Percentiles rank a stretch among this genome's conserved stretches.
Evolutionary conservation across 306 rosid species (phyloP).

Genomic region (Elaeagnus macrophylla): DNA sequence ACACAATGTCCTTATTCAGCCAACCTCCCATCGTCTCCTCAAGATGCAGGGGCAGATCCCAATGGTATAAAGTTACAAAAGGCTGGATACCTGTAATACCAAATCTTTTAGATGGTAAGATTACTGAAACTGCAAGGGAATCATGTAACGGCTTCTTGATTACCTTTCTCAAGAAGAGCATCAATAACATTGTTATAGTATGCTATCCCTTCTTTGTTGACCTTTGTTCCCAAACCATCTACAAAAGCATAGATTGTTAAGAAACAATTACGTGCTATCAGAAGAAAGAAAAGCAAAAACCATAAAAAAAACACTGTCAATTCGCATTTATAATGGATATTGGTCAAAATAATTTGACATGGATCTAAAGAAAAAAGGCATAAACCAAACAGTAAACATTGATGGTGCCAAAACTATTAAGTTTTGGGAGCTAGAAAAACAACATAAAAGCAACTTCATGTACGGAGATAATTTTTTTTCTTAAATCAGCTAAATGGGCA

Average conservation of each 20-base stretch:
- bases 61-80: conserved; percentile 77
- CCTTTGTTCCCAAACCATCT: conserved; percentile 90
- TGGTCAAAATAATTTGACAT: too few relatives aligned
- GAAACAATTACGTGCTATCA: too few relatives aligned
- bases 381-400: too few relatives aligned
- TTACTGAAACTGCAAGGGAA: conserved; percentile 7
- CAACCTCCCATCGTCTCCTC: conserved; percentile 81
- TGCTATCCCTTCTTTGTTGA: conserved; percentile 68
- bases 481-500: too few relatives aligned
- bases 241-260: conserved; percentile 13
- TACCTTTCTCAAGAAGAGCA: conserved; percentile 85
- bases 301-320: too few relatives aligned
- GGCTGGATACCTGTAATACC: conserved; percentile 70
- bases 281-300: too few relatives aligned
- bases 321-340: too few relatives aligned
- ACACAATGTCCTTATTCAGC: conserved; percentile 72
- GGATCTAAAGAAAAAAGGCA: too few relatives aligned
- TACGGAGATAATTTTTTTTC: too few relatives aligned
- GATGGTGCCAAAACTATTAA: too few relatives aligned
- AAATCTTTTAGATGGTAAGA: conserved; percentile 17
- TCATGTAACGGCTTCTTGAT: conserved; percentile 9
- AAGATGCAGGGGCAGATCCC: conserved; percentile 97
- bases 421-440: too few relatives aligned
- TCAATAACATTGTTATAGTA: conserved; percentile 71
- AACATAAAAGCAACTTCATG: too few relatives aligned